Conservation (phyloP, 2,329 filamentous ascomycete species). For the Phymatotrichopsis omnivora region DNA sequence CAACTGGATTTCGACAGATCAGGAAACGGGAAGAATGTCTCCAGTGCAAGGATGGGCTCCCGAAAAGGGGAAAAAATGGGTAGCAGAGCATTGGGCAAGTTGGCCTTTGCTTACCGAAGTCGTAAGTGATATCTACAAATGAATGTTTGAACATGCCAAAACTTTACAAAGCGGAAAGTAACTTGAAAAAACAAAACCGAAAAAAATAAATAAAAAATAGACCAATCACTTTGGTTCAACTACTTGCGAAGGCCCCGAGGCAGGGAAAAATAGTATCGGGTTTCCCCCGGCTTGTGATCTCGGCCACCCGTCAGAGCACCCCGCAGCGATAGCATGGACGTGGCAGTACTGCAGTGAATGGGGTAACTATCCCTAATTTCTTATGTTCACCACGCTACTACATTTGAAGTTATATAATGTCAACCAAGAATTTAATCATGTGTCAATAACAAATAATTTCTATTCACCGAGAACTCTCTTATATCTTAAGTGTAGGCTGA, state of each 20-base stretch:
- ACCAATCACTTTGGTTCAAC: no score
- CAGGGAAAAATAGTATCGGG: no score
- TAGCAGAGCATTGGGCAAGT: constrained; percentile 12
- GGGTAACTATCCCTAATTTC: constrained; percentile 30
- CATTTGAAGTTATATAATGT: no score
- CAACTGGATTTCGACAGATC: constrained; percentile 29
- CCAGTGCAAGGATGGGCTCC: constrained; percentile 11
- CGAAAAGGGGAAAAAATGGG: constrained; percentile 12
- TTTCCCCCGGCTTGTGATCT: no score
- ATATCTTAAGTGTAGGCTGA: neutral
- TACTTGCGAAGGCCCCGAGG: no score
- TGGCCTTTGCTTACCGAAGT: constrained; percentile 7
- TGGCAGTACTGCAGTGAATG: constrained; percentile 42
- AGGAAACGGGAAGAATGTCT: constrained; percentile 7
- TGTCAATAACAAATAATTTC: no score
- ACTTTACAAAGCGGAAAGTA: neutral
- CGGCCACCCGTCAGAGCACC: neutral
- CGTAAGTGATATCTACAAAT: constrained; percentile 1
- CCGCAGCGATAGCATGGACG: constrained; percentile 16
- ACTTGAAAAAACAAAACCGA: no score
- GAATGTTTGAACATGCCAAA: neutral
- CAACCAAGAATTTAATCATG: no score
- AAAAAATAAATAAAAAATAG: no score
- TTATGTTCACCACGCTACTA: no score
- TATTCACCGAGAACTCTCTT: neutral